Evolutionary conservation across 2,329 filamentous ascomycete genomes (phyloP), one percentile per base, ranked within the genome.

Genomic region (Pyrenochaeta sp.): DNA sequence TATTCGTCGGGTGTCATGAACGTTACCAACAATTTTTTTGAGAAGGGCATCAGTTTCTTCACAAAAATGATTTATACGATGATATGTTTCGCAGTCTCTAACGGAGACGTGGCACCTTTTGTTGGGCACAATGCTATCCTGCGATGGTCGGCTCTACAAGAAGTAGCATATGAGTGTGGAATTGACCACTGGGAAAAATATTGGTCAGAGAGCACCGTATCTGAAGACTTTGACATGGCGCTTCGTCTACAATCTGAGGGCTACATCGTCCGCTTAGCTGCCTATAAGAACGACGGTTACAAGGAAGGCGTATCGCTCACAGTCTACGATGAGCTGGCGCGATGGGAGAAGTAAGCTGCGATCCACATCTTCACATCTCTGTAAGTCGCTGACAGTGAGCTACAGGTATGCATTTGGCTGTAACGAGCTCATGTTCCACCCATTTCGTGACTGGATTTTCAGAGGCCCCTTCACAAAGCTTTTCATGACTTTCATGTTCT

Each of bases 101-200:
- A 85, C 45, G 90, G 90, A 4, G 90, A 92, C 17, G 84, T 89
- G 6, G 87, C 89, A 0, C 89, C 88, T 0, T 92, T 92, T 62
- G 90, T 92, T 56, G 90, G 90, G 0, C 90, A 92, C 78, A 92
- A 92, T 66, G 89, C 90, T 1, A 85, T 92, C 54, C 78, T 92
- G 12, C 83, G 90, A 18, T 92, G 90, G 90, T 79, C 80, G 43
- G 85, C 85, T 7, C 77, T 88, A 27, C 86, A 88, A 61, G 78
- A 84, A 43, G 81, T 87, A 39, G 80, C 60, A 10, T 74, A 69
- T 45, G 37, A 81, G 2, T 85, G 69, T 49, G 43, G 54, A 3
- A 43, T 47, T 2, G 58, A 84, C 31, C 79, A 86, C 46, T 83
- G 82, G 10, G 82, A 86, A 60, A 83, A 87, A 63, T 91, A 85